Conservation (phyloP, 2,329 filamentous ascomycete species). For the Monilinia vaccinii-corymbosi region DNA sequence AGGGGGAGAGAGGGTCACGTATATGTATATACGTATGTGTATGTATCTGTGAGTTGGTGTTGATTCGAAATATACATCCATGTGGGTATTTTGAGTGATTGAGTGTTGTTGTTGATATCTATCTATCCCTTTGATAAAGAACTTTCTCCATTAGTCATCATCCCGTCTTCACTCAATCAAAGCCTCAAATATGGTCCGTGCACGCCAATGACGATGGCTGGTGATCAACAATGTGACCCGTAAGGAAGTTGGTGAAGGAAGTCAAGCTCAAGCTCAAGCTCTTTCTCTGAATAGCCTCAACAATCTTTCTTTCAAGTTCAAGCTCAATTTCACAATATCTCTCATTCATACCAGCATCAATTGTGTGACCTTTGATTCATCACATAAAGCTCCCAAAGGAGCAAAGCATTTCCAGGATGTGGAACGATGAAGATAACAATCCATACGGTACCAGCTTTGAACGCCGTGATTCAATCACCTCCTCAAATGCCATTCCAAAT, state of each 20-base stretch:
- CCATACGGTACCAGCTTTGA: conserved; percentile 89
- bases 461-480: conserved; percentile 70
- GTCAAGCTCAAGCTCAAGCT: too few relatives aligned
- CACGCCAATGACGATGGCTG: conserved; percentile 6
- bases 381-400: conserved; percentile 14
- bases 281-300: background rate
- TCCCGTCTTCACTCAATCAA: background rate
- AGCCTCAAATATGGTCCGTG: background rate
- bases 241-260: too few relatives aligned
- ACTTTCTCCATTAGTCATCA: too few relatives aligned
- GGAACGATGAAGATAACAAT: conserved; percentile 99
- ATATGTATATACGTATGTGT: background rate
- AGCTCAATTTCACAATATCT: too few relatives aligned
- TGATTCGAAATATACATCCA: too few relatives aligned
- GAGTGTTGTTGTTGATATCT: too few relatives aligned
- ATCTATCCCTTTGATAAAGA: too few relatives aligned
- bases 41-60: too few relatives aligned
- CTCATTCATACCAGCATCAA: background rate
- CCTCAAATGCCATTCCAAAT: conserved; percentile 54
- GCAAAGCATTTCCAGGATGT: conserved; percentile 63
- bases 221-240: background rate
- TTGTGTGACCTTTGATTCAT: background rate
- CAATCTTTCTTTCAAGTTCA: background rate
- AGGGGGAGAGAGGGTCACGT: too few relatives aligned
- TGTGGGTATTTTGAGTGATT: too few relatives aligned